phyloP scores from a whole-genome alignment of 257 asterid genomes.

The Capsicum chinense region DNA sequence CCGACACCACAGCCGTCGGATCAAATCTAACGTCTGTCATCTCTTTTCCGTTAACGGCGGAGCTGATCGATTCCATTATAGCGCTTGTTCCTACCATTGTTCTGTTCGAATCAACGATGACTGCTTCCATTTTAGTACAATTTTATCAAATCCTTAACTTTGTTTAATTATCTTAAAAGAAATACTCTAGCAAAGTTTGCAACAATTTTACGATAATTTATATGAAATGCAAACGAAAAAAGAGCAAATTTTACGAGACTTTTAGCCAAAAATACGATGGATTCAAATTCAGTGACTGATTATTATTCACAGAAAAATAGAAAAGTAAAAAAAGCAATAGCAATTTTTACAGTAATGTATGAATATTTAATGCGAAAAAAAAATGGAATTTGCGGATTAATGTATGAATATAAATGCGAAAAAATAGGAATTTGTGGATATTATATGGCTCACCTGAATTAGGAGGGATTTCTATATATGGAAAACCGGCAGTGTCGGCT shows the following conservation, averaged over 20 bases:
- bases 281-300: background rate
- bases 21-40: slow-evolving; percentile 40
- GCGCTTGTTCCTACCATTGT: slow-evolving; percentile 24
- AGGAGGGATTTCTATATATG: background rate
- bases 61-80: background rate
- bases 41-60: background rate
- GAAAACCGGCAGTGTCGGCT: slow-evolving; percentile 19
- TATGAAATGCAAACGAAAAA: too few relatives aligned
- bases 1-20: slow-evolving; percentile 56
- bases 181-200: too few relatives aligned
- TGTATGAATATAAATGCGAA: background rate
- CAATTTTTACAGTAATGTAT: background rate
- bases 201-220: too few relatives aligned
- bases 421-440: slow-evolving; percentile 4
- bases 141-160: background rate
- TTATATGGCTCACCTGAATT: slow-evolving; percentile 2
- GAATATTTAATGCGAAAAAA: background rate
- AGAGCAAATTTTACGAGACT: background rate
- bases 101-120: slow-evolving; percentile 19
- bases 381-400: background rate
- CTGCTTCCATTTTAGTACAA: slow-evolving; percentile 22
- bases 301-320: too few relatives aligned
- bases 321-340: background rate
- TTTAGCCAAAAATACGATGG: background rate
- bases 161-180: too few relatives aligned